Evolutionary conservation across 1,284 basidiomycete genomes (phyloP).

Genomic region (Moesziomyces sp.): DNA sequence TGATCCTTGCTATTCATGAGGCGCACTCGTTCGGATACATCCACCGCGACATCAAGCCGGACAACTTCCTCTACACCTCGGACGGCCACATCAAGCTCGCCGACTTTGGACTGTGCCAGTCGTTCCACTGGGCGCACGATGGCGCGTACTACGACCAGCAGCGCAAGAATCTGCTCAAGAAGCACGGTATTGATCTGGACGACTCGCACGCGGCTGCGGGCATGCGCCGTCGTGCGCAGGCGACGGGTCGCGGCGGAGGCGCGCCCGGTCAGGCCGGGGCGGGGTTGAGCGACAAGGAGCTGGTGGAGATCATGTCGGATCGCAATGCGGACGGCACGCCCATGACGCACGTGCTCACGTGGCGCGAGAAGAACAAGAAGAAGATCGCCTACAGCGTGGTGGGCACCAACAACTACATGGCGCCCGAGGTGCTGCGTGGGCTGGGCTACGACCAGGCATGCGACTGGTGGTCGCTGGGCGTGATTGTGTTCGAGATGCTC

Average conservation of each 20-base stretch:
- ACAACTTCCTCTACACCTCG: constrained; percentile 95
- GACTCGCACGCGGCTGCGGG: constrained; percentile 72
- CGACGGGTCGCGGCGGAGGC: constrained; percentile 24
- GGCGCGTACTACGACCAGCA: constrained; percentile 86
- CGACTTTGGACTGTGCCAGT: constrained; percentile 85
- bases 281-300: constrained; percentile 49
- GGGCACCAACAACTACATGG: constrained; percentile 75
- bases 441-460: constrained; percentile 90
- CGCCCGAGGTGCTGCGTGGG: constrained; percentile 89
- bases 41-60: constrained; percentile 94
- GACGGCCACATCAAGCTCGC: constrained; percentile 92
- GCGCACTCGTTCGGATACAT: constrained; percentile 96
- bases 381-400: constrained; percentile 91
- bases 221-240: constrained; percentile 31
- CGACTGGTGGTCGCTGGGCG: constrained; percentile 97
- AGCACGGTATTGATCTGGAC: constrained; percentile 93
- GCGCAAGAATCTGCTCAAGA: constrained; percentile 84
- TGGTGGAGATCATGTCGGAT: constrained; percentile 61
- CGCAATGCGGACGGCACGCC: constrained; percentile 62
- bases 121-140: constrained; percentile 66
- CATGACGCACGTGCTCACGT: constrained; percentile 73
- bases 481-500: constrained; percentile 76
- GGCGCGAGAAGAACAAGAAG: constrained; percentile 90
- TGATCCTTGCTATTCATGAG: constrained; percentile 94
- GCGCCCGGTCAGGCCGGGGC: constrained; percentile 28